Evolutionary conservation across 176 grass and related monocot genomes (phyloP), one percentile per base, ranked within the genome.

Genomic region (Aechmea fasciata): DNA sequence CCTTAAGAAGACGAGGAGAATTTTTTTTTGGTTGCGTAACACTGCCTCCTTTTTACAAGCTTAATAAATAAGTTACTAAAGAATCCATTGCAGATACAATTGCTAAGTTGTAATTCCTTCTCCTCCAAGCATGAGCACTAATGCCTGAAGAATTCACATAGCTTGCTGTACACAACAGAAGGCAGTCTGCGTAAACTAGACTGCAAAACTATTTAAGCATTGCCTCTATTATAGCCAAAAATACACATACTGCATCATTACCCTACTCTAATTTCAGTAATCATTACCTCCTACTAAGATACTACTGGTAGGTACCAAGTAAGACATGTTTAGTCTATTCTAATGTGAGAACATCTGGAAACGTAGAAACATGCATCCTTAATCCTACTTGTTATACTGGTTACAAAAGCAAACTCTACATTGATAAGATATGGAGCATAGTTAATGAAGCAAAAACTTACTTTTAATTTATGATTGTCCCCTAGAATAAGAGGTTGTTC

Each of bases 401-500:
- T 47, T 57, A 51, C 2, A 47, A 13, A 52, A 17, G 5, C 20
- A 8, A 26, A 65, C n/a, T 23, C 11, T 17, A 9, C 3, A 3
- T 7, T 7, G 28, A 19, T 3, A 67, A 66, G 41, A 52, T 7
- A 17, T 33, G 28, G 28, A 63, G 10, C 13, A 13, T 33, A 50
- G 9, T 23, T 9, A 69, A 49, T 66, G 1, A 10, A 51, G 13
- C 5, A 48, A 9, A 14, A 50, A 61, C 52, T 12, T 48, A 77
- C 75, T 25, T 77, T 51, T n/a, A 77, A 25, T 69, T 77, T 77
- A 62, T 77, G 75, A 62, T 77, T 77, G 69, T 77, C 75, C 11
- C 75, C 75, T 15, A 77, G 18, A 59, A 77, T 68, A 77, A 77
- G 75, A 50, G 75, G 75, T 26, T n/a, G 75, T 11, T 77, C 65